Percentiles rank a stretch among this genome's conserved stretches.
Conservation (phyloP, 2,329 filamentous ascomycete species). For the Colletotrichum salicis region DNA sequence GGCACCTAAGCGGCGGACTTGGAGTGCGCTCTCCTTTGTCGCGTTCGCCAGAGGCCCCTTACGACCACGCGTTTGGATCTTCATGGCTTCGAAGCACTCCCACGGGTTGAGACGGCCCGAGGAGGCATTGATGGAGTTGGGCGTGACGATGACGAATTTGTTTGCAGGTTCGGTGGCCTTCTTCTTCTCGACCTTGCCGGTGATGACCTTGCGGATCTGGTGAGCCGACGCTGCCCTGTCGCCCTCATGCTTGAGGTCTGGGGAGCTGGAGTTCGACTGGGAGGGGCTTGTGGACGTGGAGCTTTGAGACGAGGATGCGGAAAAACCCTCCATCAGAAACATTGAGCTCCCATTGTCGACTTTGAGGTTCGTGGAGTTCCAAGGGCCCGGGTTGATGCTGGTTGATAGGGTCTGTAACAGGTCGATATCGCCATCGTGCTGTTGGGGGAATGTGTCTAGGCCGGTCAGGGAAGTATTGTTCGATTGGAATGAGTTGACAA, state of each 20-base stretch:
- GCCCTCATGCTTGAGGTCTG: conserved; percentile 42
- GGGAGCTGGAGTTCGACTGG: conserved; percentile 39
- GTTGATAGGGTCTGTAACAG: conserved; percentile 47
- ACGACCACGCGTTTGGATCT: conserved; percentile 63
- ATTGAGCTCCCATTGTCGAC: conserved; percentile 44
- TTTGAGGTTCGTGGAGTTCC: conserved; percentile 53
- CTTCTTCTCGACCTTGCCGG: conserved; percentile 58
- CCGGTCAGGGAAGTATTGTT: conserved; percentile 39
- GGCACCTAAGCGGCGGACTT: conserved; percentile 64
- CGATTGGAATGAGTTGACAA: conserved; percentile 46
- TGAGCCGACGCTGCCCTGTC: conserved; percentile 43
- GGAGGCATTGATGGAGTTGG: conserved; percentile 62
- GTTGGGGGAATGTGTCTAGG: conserved; percentile 37
- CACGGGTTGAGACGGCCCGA: conserved; percentile 62
- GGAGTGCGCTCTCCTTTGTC: conserved; percentile 65
- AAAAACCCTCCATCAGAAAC: conserved; percentile 52
- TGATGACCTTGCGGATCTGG: conserved; percentile 55
- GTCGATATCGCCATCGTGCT: conserved; percentile 45
- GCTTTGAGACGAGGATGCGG: conserved; percentile 45
- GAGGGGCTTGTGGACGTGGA: conserved; percentile 43
- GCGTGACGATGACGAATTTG: conserved; percentile 67
- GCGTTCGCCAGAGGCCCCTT: conserved; percentile 66
- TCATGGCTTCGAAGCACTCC: conserved; percentile 65
- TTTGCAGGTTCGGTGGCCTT: conserved; percentile 43
- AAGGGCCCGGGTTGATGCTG: conserved; percentile 50